phyloP scores from a whole-genome alignment of 1,139 yeast species.

The Candida pseudoviswanathii region DNA sequence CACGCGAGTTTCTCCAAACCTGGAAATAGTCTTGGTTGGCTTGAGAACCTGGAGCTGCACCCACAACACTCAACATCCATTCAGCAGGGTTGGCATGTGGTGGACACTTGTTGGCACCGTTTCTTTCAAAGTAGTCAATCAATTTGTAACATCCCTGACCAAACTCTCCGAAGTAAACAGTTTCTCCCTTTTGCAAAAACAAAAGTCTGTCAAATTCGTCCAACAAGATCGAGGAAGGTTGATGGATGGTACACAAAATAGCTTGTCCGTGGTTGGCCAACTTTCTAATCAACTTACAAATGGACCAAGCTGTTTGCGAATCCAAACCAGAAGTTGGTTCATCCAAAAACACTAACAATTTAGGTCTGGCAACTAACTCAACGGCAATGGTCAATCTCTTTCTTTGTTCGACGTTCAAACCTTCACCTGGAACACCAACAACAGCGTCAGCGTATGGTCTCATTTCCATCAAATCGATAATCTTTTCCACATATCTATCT shows the following conservation, averaged over 20 bases:
- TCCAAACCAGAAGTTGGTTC: conserved; percentile 46
- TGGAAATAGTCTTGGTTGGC: conserved; percentile 37
- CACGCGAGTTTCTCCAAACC: conserved; percentile 36
- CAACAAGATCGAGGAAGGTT: conserved; percentile 42
- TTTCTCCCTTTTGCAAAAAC: conserved; percentile 48
- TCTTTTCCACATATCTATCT: conserved; percentile 37
- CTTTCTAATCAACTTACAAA: conserved; percentile 43
- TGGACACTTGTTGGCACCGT: conserved; percentile 52
- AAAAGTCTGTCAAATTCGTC: conserved; percentile 39
- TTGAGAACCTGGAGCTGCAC: conserved; percentile 39
- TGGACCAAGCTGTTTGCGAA: conserved; percentile 49
- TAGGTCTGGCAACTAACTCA: conserved; percentile 44
- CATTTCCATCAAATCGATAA: conserved; percentile 33
- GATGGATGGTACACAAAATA: conserved; percentile 46
- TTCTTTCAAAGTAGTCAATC: conserved; percentile 56
- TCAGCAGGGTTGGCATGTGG: conserved; percentile 55
- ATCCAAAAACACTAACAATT: conserved; percentile 37
- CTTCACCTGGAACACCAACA: conserved; percentile 46
- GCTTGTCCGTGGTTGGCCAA: conserved; percentile 47
- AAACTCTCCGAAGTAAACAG: conserved; percentile 69
- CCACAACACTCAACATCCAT: conserved; percentile 58
- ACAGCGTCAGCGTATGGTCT: conserved; percentile 36
- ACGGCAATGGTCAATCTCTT: conserved; percentile 42
- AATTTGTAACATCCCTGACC: conserved; percentile 54
- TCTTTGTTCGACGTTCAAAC: conserved; percentile 43